A percentile compares a stretch with the other conserved stretches of the same genome.
phyloP scores from a whole-genome alignment of 2,329 filamentous ascomycete genomes.

The Aspergillus terreus region DNA sequence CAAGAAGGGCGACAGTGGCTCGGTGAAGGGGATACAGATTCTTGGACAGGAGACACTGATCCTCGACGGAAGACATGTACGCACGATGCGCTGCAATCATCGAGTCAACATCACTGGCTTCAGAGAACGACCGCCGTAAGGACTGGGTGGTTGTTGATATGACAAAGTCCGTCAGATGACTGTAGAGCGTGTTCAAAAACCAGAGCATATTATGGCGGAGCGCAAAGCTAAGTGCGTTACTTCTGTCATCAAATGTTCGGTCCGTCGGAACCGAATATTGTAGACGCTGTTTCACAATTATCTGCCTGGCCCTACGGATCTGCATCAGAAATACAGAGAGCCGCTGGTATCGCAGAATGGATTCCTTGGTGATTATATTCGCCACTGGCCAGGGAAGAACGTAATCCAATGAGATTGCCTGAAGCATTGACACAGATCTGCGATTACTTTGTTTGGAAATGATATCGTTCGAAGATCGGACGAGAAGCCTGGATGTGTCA shows the following conservation, averaged over 20 bases:
- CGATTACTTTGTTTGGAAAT: constrained; percentile 45
- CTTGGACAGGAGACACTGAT: constrained; percentile 66
- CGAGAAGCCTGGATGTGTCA: constrained; percentile 60
- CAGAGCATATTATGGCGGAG: constrained; percentile 69
- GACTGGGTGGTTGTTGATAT: constrained; percentile 57
- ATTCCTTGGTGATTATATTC: constrained; percentile 68
- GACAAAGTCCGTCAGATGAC: constrained; percentile 72
- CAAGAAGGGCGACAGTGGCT: constrained; percentile 70
- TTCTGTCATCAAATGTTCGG: constrained; percentile 40
- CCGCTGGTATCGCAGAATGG: constrained; percentile 64
- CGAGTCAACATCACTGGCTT: constrained; percentile 69
- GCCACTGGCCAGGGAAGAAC: constrained; percentile 61
- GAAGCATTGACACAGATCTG: constrained; percentile 60
- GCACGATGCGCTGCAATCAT: constrained; percentile 69
- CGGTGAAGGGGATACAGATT: constrained; percentile 68
- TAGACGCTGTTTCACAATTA: constrained; percentile 55
- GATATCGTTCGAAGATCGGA: constrained; percentile 48
- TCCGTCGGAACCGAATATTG: constrained; percentile 29
- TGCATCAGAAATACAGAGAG: constrained; percentile 76
- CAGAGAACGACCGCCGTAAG: constrained; percentile 56
- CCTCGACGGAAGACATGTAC: constrained; percentile 61
- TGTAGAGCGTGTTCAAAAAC: constrained; percentile 71
- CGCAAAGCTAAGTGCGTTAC: constrained; percentile 34
- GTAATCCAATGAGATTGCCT: constrained; percentile 64
- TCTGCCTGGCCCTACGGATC: constrained; percentile 64